Evolutionary conservation across 2,329 filamentous ascomycete species (phyloP), one percentile per base, ranked within the genome.

Genomic region (Paracoccidioides lutzii): DNA sequence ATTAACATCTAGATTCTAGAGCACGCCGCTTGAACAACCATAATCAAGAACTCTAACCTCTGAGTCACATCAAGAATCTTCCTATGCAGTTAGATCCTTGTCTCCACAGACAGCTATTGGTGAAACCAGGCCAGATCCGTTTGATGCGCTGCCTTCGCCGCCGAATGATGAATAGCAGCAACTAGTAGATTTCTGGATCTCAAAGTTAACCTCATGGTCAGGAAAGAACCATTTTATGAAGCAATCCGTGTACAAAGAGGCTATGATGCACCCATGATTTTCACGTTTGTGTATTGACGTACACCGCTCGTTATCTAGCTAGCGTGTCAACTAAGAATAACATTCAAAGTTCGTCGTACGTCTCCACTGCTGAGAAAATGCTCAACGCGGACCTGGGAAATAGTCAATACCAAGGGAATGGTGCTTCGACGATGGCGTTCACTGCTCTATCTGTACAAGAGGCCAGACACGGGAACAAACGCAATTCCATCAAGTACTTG

Each of bases 191-290:
- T 66, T 63, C 46, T 73, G 69, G 69, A 65, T 61, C 2, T 66
- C 61, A 50, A 68, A 66, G 46, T 61, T 73, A 50, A 64, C 64
- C 0, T 73, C 73, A 55, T 73, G 71, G 71, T 73, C 71, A 7
- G 71, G 71, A 1, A 67, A 70, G 55, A 73, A 73, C 54, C 54
- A 59, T 32, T 62, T 68, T 40, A 59, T 73, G 30, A 73, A 73
- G 56, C 63, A 67, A 9, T 61, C 63, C 8, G 65, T 70, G 6
- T 72, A 71, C 55, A 64, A 63, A 43, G 62, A 63, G 3, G 66
- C 70, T 32, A 67, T 69, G 62, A 59, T 57, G 28, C 63, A 71
- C 57, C 66, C 7, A 60, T 70, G 33, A 58, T 2, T 73, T 73
- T 56, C 67, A 71, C 54, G 63, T 68, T 9, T 61, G 67, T 30